A percentile compares a stretch with the other conserved stretches of the same genome.
Evolutionary conservation across 23 red algal species (phyloP).

Genomic region (Gracilaria domingensis): DNA sequence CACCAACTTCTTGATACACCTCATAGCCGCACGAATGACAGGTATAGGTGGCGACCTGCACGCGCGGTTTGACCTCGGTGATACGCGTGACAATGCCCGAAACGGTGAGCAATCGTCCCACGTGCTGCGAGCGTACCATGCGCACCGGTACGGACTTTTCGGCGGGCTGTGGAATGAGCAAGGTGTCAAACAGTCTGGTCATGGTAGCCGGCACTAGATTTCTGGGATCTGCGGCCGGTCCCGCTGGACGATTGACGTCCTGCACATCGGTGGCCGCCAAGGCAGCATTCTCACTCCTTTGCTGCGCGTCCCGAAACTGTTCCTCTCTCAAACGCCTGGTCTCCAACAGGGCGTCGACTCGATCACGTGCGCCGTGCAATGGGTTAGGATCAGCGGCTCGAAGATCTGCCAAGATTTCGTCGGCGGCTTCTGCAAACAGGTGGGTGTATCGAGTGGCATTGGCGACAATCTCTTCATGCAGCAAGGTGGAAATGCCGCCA

Average conservation of each 20-base stretch:
- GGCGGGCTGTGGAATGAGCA: constrained; percentile 80
- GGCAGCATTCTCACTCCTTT: constrained; percentile 51
- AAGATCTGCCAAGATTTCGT: constrained; percentile 77
- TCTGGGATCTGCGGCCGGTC: constrained; percentile 69
- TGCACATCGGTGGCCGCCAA: constrained; percentile 25
- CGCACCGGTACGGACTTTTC: constrained; percentile 85
- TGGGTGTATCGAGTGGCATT: constrained; percentile 91
- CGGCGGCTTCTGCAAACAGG: constrained; percentile 90
- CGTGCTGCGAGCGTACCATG: constrained; percentile 84
- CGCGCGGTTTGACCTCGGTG: constrained; percentile 89
- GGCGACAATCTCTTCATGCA: constrained; percentile 70
- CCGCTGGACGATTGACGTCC: constrained; percentile 56
- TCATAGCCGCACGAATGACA: constrained; percentile 94
- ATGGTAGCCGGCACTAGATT: constrained; percentile 80
- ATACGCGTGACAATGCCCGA: constrained; percentile 93
- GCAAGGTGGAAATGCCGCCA: constrained; percentile 48
- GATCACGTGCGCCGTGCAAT: constrained; percentile 29
- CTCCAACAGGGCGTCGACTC: constrained; percentile 74
- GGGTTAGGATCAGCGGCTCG: constrained; percentile 35
- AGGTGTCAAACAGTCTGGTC: constrained; percentile 81
- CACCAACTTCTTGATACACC: constrained; percentile 88
- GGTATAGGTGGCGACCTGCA: constrained; percentile 85
- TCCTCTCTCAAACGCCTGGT: constrained; percentile 75
- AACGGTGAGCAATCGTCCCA: constrained; percentile 89
- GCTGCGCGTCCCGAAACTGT: constrained; percentile 65